Conservation (phyloP, 129 eudicot species). For the Helianthus annuus region DNA sequence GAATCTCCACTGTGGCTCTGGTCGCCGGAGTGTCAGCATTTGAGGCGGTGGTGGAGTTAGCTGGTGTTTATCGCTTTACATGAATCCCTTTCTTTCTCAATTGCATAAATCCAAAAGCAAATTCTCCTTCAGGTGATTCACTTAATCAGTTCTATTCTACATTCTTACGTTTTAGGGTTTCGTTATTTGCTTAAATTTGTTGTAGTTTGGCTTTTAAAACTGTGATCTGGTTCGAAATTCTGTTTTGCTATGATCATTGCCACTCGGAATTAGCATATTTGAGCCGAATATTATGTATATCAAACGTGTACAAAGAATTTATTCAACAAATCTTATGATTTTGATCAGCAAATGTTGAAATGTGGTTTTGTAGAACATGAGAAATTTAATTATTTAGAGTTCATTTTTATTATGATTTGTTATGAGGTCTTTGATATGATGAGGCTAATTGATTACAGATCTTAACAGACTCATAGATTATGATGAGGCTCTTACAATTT, state of each 20-base stretch:
- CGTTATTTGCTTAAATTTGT: not conserved
- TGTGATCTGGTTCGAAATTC: not conserved
- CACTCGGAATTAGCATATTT: not conserved
- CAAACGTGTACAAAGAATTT: not conserved
- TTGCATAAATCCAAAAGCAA: not conserved
- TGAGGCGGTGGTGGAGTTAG: too few relatives aligned
- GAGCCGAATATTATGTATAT: not conserved
- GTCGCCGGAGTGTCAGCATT: too few relatives aligned
- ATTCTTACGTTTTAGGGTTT: not conserved
- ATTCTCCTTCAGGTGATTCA: constrained; percentile 22
- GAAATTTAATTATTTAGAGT: too few relatives aligned
- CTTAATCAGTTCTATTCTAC: not conserved
- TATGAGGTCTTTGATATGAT: too few relatives aligned
- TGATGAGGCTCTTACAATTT: too few relatives aligned
- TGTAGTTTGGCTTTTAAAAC: not conserved
- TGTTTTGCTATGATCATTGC: not conserved
- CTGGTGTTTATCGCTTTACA: too few relatives aligned
- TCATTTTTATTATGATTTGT: too few relatives aligned
- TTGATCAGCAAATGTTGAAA: not conserved
- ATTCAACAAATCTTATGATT: not conserved
- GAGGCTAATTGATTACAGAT: too few relatives aligned
- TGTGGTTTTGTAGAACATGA: not conserved
- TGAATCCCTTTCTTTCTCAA: too few relatives aligned
- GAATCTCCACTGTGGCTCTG: too few relatives aligned
- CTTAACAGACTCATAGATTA: too few relatives aligned